Base-by-base conservation (phyloP, 352 stramenopile species). In the Hyaloperonospora arabidopsidis region DNA sequence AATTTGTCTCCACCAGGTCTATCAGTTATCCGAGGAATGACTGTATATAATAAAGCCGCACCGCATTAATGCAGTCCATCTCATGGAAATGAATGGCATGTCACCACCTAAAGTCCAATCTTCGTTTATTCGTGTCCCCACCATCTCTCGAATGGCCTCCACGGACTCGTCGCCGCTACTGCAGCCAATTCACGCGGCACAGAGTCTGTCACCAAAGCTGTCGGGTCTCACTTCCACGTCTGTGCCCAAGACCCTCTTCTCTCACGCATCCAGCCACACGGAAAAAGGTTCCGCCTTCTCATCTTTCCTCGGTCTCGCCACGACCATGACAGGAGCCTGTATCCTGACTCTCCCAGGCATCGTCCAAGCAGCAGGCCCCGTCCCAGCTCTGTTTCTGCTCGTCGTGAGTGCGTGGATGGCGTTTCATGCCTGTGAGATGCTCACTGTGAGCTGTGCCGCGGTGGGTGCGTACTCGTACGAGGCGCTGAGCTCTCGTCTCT, bases 261-360 rank as follows among this genome's bases (percentile, higher is more conserved):
- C 25, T 18, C 51, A 40, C n/a, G 48, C 55, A 14, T 68, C 63
- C 0, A 61, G 52, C 29, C 69, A 72, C 57, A 71, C 63, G 1
- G 68, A 81, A 52, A 61, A 79, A 39, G 77, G 79, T 22, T 87
- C 75, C 19, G 71, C 77, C 19, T 56, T 88, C 28, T 89, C 79
- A 61, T 84, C 78, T 3, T 93, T 83, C 50, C 65, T 93, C 38
- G 82, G 79, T 0, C 68, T 93, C 15, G 81, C 81, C 34, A 87
- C 79, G 22, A 93, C 82, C 41, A 93, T 93, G 82, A 89, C 83
- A 57, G 79, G 79, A 14, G 76, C 82, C n/a, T 84, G 72, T 49
- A 83, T 93, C 40, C 70, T 93, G 52, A 81, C 78, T 38, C 67
- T 93, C 14, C 82, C 79, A 0, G 72, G 79, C 51, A 77, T 83